These are phyloP conservation scores for Solanum virginianum DNA, from an alignment of 257 asterid species.

Conservation along the genomic window DNA sequence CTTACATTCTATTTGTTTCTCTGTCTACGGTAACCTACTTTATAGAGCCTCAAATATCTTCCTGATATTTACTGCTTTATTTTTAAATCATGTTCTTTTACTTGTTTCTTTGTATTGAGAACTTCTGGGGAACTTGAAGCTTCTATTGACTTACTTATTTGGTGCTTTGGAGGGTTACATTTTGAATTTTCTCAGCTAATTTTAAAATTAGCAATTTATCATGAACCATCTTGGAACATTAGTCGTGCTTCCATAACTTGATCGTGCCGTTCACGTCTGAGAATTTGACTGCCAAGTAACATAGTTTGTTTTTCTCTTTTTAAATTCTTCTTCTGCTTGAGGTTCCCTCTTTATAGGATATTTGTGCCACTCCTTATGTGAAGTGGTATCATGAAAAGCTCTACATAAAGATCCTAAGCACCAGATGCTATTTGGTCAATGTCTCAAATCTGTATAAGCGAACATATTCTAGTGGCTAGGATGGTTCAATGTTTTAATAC, in stretches of 20 bases:
- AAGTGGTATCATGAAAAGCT: not conserved
- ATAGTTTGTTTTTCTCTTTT: not conserved
- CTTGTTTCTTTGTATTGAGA: not conserved
- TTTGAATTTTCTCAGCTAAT: not conserved
- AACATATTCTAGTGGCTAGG: not conserved
- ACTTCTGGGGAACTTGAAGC: not conserved
- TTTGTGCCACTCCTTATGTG: not conserved
- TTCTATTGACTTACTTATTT: not conserved
- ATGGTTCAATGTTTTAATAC: not conserved
- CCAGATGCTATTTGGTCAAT: not conserved
- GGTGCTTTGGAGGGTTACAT: not conserved
- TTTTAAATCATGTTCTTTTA: not conserved
- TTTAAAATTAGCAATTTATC: not conserved
- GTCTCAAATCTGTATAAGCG: not conserved
- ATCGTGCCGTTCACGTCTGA: not conserved
- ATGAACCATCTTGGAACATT: not conserved
- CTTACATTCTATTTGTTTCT: not conserved
- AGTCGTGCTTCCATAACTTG: not conserved
- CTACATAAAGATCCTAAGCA: not conserved
- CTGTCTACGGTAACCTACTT: not conserved
- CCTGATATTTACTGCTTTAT: not conserved
- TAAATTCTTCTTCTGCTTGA: not conserved
- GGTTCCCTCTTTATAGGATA: not conserved
- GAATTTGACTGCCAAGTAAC: not conserved
- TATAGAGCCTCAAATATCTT: not conserved